Evolutionary conservation across 129 eudicot species (phyloP).

Genomic region (Oenanthe sinensis): DNA sequence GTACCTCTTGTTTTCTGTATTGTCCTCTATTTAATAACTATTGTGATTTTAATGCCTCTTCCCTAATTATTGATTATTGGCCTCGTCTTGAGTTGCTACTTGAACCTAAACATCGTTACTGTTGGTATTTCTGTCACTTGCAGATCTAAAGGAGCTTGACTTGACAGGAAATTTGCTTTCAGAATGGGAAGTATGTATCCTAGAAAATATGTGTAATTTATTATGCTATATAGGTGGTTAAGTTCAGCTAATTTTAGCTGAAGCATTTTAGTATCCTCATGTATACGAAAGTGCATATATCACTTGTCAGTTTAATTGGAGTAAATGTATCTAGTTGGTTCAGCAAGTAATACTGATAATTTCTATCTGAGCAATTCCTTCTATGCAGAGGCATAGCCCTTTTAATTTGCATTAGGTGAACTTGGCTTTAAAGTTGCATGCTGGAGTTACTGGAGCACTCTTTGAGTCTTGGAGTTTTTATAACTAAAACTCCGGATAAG

Average conservation of each 20-base stretch:
- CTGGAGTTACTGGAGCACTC: neutral
- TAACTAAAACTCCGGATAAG: neutral
- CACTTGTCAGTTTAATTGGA: neutral
- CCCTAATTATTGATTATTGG: neutral
- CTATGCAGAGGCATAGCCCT: neutral
- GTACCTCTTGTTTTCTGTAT: conserved; percentile 17
- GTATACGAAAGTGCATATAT: neutral
- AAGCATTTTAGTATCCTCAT: conserved; percentile 5
- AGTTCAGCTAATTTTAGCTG: neutral
- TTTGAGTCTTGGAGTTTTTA: neutral
- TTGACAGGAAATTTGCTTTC: conserved; percentile 86
- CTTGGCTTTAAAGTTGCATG: neutral
- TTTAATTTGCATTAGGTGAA: neutral
- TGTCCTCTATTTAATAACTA: conserved; percentile 12
- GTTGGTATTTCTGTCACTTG: conserved; percentile 17
- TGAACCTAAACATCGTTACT: neutral
- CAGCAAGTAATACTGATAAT: neutral
- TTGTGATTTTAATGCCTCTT: neutral
- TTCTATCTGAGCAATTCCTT: neutral
- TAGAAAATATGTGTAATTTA: neutral
- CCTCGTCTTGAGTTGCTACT: neutral
- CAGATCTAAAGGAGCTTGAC: conserved; percentile 96
- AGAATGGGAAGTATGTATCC: conserved; percentile 64
- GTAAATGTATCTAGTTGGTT: neutral
- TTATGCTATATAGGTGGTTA: neutral